Percentiles rank a stretch among this genome's conserved stretches.
Conservation (phyloP, 306 rosid species). For the Malus sylvestris region DNA sequence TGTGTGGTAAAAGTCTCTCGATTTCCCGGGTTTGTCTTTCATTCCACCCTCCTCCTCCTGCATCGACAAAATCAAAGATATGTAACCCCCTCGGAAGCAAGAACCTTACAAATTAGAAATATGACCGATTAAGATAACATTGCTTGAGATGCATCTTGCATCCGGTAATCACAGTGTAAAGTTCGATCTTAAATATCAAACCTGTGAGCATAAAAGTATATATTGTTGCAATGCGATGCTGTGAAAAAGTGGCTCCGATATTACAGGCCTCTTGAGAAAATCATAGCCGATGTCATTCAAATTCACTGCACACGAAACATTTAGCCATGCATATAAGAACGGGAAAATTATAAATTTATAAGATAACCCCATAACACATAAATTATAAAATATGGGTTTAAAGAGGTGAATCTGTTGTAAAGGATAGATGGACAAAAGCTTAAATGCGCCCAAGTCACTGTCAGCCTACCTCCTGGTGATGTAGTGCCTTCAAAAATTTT, state of each 20-base stretch:
- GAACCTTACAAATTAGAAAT: neutral
- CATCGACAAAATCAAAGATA: slow-evolving; percentile 16
- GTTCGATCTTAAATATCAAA: slow-evolving; percentile 11
- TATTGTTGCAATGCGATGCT: slow-evolving; percentile 78
- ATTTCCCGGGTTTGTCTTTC: slow-evolving; percentile 81
- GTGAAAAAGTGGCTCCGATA: slow-evolving; percentile 54
- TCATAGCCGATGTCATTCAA: slow-evolving; percentile 47
- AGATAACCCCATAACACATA: neutral
- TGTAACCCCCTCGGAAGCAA: neutral
- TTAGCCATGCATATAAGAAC: slow-evolving; percentile 28
- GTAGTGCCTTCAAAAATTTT: slow-evolving; percentile 24
- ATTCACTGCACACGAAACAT: slow-evolving; percentile 27
- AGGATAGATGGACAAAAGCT: neutral
- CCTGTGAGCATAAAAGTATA: slow-evolving; percentile 87
- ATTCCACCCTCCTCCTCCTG: slow-evolving; percentile 77
- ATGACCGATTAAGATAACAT: too few species aligned
- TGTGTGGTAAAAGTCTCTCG: slow-evolving; percentile 72
- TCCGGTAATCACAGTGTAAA: neutral
- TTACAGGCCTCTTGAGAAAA: slow-evolving; percentile 44
- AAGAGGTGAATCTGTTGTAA: neutral
- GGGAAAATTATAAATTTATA: slow-evolving; percentile 4
- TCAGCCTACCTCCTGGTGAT: slow-evolving; percentile 33
- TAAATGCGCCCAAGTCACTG: slow-evolving; percentile 2
- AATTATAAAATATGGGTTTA: neutral
- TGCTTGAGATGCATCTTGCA: neutral